A percentile compares a stretch with the other conserved stretches of the same genome.
Evolutionary conservation across 2,329 filamentous ascomycete species (phyloP).

Genomic region (Orbilia oligospora): DNA sequence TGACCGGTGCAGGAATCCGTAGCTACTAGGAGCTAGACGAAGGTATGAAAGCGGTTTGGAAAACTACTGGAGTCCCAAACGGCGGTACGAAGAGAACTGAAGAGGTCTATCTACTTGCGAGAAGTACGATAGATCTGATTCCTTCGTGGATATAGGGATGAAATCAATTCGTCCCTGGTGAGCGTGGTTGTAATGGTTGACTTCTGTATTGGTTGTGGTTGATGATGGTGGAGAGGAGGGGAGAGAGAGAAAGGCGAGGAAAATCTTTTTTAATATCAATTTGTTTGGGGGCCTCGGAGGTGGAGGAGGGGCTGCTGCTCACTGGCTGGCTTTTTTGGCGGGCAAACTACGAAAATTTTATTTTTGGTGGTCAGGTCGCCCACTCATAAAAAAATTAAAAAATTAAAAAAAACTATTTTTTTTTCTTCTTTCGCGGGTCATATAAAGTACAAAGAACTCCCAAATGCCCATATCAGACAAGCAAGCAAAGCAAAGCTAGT

Average conservation of each 20-base stretch:
- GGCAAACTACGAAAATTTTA: constrained; percentile 10
- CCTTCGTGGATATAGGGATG: constrained; percentile 36
- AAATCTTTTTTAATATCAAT: constrained; percentile 50
- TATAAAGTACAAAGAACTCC: no score
- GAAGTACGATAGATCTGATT: constrained; percentile 51
- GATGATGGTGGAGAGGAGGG: constrained; percentile 39
- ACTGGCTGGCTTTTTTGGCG: neutral
- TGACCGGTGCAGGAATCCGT: constrained; percentile 47
- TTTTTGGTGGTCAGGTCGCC: constrained; percentile 10
- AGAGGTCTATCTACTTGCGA: constrained; percentile 57
- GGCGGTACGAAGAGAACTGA: constrained; percentile 44
- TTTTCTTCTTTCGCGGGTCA: constrained; percentile 28
- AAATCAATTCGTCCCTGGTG: constrained; percentile 58
- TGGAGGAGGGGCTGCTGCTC: constrained; percentile 36
- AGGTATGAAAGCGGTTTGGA: constrained; percentile 46
- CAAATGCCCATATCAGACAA: no score
- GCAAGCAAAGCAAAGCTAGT: no score
- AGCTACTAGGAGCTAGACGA: constrained; percentile 50
- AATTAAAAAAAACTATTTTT: no score
- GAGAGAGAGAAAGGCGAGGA: constrained; percentile 30
- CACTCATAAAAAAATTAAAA: constrained; percentile 33
- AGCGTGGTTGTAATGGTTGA: constrained; percentile 19
- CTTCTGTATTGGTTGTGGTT: constrained; percentile 26
- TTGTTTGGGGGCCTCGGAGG: constrained; percentile 11
- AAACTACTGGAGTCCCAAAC: constrained; percentile 57